These are phyloP conservation scores for Monilinia aucupariae DNA, from an alignment of 2,329 filamentous ascomycete species.

Conservation along the genomic window DNA sequence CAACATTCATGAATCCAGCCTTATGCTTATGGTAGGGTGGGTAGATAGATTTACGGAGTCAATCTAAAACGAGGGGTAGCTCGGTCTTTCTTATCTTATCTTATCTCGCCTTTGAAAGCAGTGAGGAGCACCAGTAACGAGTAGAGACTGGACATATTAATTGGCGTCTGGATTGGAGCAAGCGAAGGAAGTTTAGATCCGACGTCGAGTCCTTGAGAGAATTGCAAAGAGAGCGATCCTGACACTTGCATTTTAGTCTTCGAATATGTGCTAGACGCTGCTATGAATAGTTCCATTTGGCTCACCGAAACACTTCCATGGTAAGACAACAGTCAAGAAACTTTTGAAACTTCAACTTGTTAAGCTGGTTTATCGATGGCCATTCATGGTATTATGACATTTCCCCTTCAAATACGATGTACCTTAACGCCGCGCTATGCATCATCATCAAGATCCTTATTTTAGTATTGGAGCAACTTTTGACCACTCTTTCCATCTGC, in stretches of 20 bases:
- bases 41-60: background rate
- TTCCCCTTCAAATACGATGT: slow-evolving; percentile 4
- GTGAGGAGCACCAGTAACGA: too few relatives aligned
- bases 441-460: slow-evolving; percentile 20
- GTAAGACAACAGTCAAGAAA: background rate
- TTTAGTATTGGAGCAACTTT: slow-evolving; percentile 31
- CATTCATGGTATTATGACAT: slow-evolving; percentile 5
- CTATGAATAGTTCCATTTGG: background rate
- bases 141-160: slow-evolving; percentile 28
- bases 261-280: slow-evolving; percentile 1
- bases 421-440: slow-evolving; percentile 36
- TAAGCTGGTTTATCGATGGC: background rate
- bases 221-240: slow-evolving; percentile 23
- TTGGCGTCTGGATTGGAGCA: slow-evolving; percentile 32
- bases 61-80: background rate
- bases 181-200: slow-evolving; percentile 28
- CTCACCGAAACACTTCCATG: background rate
- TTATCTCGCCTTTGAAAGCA: slow-evolving; percentile 18
- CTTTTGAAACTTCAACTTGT: slow-evolving; percentile 1
- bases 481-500: slow-evolving; percentile 45
- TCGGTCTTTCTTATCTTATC: background rate
- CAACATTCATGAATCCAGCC: background rate
- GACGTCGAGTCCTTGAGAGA: slow-evolving; percentile 28
- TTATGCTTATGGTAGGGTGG: slow-evolving; percentile 6
- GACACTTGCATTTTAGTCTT: background rate